These are phyloP conservation scores for Clonostachys solani DNA, from an alignment of 2,329 filamentous ascomycete genomes.

Conservation along the genomic window DNA sequence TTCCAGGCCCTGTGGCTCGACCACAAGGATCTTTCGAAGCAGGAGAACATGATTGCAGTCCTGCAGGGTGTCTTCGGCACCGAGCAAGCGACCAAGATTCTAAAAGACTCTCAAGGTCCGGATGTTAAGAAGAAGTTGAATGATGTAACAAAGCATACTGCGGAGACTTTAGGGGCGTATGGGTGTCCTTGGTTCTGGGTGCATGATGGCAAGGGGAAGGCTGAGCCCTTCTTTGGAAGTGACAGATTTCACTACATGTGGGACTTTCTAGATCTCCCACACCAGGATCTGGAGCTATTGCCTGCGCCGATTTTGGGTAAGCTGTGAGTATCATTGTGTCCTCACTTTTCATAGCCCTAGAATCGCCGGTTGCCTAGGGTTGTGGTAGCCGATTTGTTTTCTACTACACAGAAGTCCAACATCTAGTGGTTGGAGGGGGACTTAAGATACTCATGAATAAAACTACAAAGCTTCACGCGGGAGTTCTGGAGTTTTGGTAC, in stretches of 20 bases:
- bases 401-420: too few relatives aligned
- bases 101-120: background rate
- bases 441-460: too few relatives aligned
- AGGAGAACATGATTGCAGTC: background rate
- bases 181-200: background rate
- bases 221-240: background rate
- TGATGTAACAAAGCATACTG: background rate
- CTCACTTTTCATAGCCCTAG: too few relatives aligned
- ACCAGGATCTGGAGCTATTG: background rate
- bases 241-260: constrained; percentile 1
- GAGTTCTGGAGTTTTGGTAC: too few relatives aligned
- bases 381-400: too few relatives aligned
- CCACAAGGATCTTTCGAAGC: background rate
- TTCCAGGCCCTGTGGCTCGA: background rate
- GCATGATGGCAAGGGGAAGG: background rate
- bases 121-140: background rate
- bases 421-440: too few relatives aligned
- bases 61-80: background rate
- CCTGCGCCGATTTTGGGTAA: too few relatives aligned
- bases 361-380: too few relatives aligned
- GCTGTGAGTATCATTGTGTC: too few relatives aligned
- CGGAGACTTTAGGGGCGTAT: background rate
- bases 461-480: too few relatives aligned
- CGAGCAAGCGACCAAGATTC: background rate
- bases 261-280: background rate